Percentiles rank a stretch among this genome's conserved stretches.
Evolutionary conservation across 805 yeast species (phyloP).

Genomic region (Saturnispora zaruensis): DNA sequence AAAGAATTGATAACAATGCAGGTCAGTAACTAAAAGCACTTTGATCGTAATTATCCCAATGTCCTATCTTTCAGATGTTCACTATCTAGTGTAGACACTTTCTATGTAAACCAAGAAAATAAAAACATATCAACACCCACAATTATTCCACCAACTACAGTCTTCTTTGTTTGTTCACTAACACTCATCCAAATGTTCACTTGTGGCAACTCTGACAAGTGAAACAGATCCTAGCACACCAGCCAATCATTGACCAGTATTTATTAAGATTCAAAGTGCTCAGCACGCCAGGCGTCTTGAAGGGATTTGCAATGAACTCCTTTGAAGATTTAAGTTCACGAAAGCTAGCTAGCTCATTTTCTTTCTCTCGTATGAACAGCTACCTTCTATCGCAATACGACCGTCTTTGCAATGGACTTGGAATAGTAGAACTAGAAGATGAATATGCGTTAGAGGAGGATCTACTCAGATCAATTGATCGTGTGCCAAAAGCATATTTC

Average conservation of each 20-base stretch:
- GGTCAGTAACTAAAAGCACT: too few species aligned
- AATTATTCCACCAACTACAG: too few species aligned
- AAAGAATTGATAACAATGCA: too few species aligned
- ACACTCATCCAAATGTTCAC: too few species aligned
- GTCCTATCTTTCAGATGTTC: too few species aligned
- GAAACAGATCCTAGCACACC: background rate
- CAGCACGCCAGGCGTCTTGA: background rate
- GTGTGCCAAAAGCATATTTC: constrained; percentile 6
- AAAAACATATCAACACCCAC: too few species aligned
- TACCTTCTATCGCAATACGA: background rate
- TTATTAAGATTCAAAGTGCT: background rate
- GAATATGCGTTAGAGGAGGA: background rate
- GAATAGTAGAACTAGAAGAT: background rate
- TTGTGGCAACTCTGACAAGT: too few species aligned
- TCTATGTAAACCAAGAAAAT: too few species aligned
- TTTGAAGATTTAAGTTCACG: background rate
- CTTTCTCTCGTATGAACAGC: background rate
- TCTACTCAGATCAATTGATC: background rate
- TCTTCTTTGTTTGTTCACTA: too few species aligned
- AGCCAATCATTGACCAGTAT: background rate
- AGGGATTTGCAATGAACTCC: background rate
- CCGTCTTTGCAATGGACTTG: background rate
- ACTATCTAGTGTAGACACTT: too few species aligned
- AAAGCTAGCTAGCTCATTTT: background rate
- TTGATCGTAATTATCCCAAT: too few species aligned